Base-by-base conservation (phyloP, 2,329 filamentous ascomycete genomes). In the Byssothecium circinans region DNA sequence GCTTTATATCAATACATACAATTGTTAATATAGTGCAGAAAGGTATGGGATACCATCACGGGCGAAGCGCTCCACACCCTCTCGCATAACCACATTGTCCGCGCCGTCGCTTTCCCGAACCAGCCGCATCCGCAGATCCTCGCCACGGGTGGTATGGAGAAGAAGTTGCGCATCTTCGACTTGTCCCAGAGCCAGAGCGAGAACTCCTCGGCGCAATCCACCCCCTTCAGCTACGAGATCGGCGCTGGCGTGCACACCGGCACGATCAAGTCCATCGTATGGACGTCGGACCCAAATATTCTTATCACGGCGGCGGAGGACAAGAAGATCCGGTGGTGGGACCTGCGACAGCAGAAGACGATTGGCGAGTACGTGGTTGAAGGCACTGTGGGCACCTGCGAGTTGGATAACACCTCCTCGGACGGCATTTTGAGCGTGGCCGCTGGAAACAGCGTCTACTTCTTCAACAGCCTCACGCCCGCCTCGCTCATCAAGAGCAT, bases 11-110 rank as follows among this genome's bases (percentile, higher is more conserved):
- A 11, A 25, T 15, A 14, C 1, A 1, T 8, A 11, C 4, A 18
- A 35, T n/a, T n/a, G 57, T 67, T 77, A 61, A 76, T 52, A 20
- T 14, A 45, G 15, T 14, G 10, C 33, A 95, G 90, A 40, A 96
- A 95, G 72, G 87, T 99, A 43, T 99, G 95, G 94, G 91, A 99
- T 64, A 96, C 94, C 0, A 89, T 95, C 65, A 94, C 89, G 1
- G 95, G 95, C 61, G 91, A 96, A 75, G 84, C 89, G 40, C 80
- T 95, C 34, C 87, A 88, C 64, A 91, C 89, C 3, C 81, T 99
- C 29, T 85, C 92, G 66, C 94, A 99, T 71, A 84, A 91, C 56
- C 94, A 99, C 72, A 96, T 99, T 56, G 94, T 97, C 52, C 89
- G 94, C 54, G 89, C 92, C 32, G 84, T 97, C 53, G 91, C 94